Base-by-base conservation (phyloP, 2,329 filamentous ascomycete species). In the Neospermospora avenae region DNA sequence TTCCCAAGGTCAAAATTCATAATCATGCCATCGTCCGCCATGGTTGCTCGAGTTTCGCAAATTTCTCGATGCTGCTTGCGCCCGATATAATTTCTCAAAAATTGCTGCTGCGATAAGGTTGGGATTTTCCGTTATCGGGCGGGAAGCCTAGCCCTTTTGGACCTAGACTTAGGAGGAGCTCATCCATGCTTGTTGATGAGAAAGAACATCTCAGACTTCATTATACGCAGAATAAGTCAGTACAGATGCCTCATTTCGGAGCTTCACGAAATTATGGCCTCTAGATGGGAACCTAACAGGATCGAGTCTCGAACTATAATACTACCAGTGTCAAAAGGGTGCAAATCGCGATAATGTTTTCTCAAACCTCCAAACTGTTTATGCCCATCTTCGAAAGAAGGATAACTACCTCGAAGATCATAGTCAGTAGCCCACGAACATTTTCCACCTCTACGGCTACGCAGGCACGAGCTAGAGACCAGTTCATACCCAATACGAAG, bases 11-110 rank as follows among this genome's bases (percentile, higher is more conserved):
- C 87, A 73, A 98, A 97, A 70, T 98, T 98, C 72, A 98, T 80
- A 59, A 97, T 83, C 85, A 99, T 89, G 68, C 92, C 92, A 86
- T 96, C 90, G 79, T 98, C 93, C 55, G 90, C 90, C 93, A 98
- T 97, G 55, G 42, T 60, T 69, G 64, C 61, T 57, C 25, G 22
- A 51, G 41, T 48, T 39, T 59, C 35, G 55, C 22, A 57, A 25
- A 31, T 18, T 20, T 3, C 18, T 20, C 28, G 22, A 16, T 46
- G 41, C 25, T 57, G 18, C 51, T 51, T 28, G 34, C 24, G n/a
- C 22, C 10, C 20, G 16, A 44, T 55, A 62, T 57, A 39, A 60
- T 63, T 57, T 48, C 42, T 44, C 55, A 63, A 61, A 69, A 67
- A 67, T 64, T 61, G 63, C 63, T 51, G 60, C 57, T 64, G 64